A percentile compares a stretch with the other conserved stretches of the same genome.
Evolutionary conservation across 257 asterid genomes (phyloP).

Genomic region (Dorcoceras hygrometricum): DNA sequence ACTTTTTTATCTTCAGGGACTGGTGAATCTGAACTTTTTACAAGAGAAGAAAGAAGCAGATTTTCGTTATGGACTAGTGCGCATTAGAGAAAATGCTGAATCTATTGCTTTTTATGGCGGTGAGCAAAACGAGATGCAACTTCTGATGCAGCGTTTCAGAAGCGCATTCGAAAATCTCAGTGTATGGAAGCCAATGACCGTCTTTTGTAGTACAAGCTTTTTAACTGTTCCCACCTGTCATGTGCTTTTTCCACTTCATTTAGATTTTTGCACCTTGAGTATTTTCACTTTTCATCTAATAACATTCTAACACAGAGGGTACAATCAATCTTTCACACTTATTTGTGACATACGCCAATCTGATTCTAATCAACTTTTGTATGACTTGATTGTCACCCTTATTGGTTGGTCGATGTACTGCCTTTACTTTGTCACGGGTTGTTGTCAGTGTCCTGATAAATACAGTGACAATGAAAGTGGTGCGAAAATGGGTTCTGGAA

Average conservation of each 20-base stretch:
- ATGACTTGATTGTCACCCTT: conserved; percentile 2
- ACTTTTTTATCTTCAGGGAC: conserved; percentile 46
- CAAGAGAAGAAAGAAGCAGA: conserved; percentile 97
- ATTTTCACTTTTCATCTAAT: conserved; percentile 4
- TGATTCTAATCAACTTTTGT: conserved; percentile 2
- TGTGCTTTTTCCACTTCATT: conserved; percentile 10
- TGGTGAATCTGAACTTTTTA: conserved; percentile 77
- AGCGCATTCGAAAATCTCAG: conserved; percentile 86
- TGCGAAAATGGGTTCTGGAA: not conserved
- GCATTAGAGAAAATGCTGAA: conserved; percentile 92
- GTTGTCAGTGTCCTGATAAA: not conserved
- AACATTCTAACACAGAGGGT: conserved; percentile 16
- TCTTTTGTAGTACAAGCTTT: conserved; percentile 18
- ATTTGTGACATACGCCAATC: not conserved
- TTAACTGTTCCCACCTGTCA: conserved; percentile 14
- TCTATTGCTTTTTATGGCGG: conserved; percentile 96
- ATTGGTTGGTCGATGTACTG: not conserved
- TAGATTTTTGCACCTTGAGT: not conserved
- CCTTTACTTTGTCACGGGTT: not conserved
- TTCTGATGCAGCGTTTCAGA: conserved; percentile 69
- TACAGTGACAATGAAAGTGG: too few species aligned
- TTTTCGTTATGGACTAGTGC: conserved; percentile 84
- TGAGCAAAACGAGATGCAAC: conserved; percentile 83
- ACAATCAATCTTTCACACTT: not conserved
- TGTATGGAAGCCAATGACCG: conserved; percentile 41